Base-by-base conservation (phyloP, 257 asterid genomes). In the Solanum sitiens region DNA sequence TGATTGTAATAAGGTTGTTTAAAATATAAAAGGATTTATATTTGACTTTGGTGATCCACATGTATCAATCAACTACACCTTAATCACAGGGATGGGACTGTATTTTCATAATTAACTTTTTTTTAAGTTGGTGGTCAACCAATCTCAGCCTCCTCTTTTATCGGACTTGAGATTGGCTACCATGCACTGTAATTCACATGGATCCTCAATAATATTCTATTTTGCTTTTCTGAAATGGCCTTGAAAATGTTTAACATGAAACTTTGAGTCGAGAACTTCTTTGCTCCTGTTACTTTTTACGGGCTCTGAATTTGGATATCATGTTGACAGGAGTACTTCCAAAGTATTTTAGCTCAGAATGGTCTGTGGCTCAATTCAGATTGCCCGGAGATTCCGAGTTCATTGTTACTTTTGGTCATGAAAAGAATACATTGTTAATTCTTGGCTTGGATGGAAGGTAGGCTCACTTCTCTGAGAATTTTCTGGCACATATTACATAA, bases 351-450 rank as follows among this genome's bases (percentile, higher is more conserved):
- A 95, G 98, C 93, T 96, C 99, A 45, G 99, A 95, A 88, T 95
- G 99, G 99, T 96, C 99, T 56, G 95, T 96, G 92, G 98, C 98
- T 86, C 99, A 93, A 94, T 93, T 94, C 67, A 98, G 91, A 91
- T 92, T 95, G 90, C 95, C 98, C 11, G 98, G 93, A 70, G 86
- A 86, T 87, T 91, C 97, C 74, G 94, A 88, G 56, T 94, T 93
- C 90, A 93, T 92, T 86, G 93, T 96, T 86, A 93, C 98, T 84
- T 95, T 96, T 90, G 94, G 94, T 89, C 88, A 98, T 90, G 86
- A 82, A 82, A 98, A 93, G 86, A 94, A 95, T 88, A 86, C 95
- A 63, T 90, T 96, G 84, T 84, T 92, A 76, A 90, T 93, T 47
- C 90, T 92, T 68, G 96, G 98, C 92, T 86, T 92, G 93, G 96